Conservation (phyloP, 2,329 filamentous ascomycete genomes). For the Penicillium paneum region DNA sequence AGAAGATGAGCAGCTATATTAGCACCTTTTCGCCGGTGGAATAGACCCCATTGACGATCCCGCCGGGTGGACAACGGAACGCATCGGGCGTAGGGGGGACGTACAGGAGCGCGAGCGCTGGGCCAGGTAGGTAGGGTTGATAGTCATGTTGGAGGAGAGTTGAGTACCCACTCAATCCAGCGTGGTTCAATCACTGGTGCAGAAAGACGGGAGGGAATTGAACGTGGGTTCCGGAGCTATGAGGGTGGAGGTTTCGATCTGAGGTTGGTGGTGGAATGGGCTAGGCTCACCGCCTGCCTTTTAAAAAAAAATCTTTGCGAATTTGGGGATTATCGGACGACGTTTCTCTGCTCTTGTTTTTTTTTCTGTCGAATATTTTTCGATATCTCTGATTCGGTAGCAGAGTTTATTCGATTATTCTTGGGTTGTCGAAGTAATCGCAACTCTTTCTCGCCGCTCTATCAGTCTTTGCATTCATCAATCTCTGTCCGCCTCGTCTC, state of each 20-base stretch:
- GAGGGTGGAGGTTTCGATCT: conserved; percentile 24
- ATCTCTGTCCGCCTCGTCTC: conserved; percentile 5
- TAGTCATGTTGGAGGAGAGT: conserved; percentile 62
- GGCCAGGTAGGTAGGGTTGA: conserved; percentile 90
- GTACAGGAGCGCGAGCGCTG: conserved; percentile 74
- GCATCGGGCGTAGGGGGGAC: conserved; percentile 34
- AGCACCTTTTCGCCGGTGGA: conserved; percentile 14
- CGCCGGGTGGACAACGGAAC: conserved; percentile 17
- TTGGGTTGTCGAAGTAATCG: neutral
- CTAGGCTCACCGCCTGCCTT: conserved; percentile 37
- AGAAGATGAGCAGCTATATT: conserved; percentile 26
- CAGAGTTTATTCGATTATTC: neutral
- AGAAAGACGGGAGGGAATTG: conserved; percentile 16
- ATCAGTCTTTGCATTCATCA: neutral
- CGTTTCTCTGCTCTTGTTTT: conserved; percentile 13
- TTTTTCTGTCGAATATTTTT: conserved; percentile 4
- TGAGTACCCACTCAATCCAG: conserved; percentile 19
- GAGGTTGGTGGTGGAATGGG: conserved; percentile 25
- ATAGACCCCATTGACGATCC: conserved; percentile 13
- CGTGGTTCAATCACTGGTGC: conserved; percentile 17
- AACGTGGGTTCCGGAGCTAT: conserved; percentile 26
- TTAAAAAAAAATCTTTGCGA: conserved; percentile 35
- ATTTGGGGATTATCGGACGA: conserved; percentile 16
- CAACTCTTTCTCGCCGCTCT: neutral
- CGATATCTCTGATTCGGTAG: neutral